phyloP scores from a whole-genome alignment of 2,329 filamentous ascomycete genomes.

The Cryphonectria parasitica region DNA sequence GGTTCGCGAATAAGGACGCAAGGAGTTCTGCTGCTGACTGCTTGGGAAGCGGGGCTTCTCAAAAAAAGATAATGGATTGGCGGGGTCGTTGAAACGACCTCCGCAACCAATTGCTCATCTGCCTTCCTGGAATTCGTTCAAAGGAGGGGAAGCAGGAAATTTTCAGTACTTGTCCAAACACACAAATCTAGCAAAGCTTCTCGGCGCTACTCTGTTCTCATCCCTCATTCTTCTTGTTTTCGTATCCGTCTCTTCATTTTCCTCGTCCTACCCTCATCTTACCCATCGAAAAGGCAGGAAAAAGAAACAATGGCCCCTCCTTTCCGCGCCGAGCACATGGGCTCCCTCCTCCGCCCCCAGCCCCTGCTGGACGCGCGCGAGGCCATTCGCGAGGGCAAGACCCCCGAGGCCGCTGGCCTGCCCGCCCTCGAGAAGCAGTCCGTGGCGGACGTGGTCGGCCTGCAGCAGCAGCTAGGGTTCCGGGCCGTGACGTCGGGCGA shows the following conservation, averaged over 20 bases:
- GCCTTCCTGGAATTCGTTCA: background rate
- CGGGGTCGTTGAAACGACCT: background rate
- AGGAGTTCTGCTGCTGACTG: background rate
- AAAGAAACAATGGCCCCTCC: constrained; percentile 36
- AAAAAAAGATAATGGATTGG: background rate
- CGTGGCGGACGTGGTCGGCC: constrained; percentile 67
- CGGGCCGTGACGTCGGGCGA: constrained; percentile 73
- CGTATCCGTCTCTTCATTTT: background rate
- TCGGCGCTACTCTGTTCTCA: background rate
- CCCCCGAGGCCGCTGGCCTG: constrained; percentile 58
- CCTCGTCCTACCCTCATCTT: background rate
- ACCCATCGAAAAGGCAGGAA: too few species aligned
- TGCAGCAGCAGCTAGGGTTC: constrained; percentile 69
- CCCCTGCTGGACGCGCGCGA: constrained; percentile 54
- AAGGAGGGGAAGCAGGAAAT: background rate
- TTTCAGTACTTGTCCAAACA: background rate
- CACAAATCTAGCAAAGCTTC: background rate
- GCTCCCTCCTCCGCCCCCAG: constrained; percentile 42
- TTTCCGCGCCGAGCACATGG: constrained; percentile 43
- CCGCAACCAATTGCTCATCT: background rate
- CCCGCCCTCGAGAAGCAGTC: constrained; percentile 65
- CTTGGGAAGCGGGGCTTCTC: background rate
- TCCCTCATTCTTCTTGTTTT: background rate
- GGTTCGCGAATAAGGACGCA: background rate
- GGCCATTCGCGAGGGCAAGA: constrained; percentile 57